Evolutionary conservation across 176 grass and related monocot species (phyloP).

Genomic region (Cenchrus fungigraminus): DNA sequence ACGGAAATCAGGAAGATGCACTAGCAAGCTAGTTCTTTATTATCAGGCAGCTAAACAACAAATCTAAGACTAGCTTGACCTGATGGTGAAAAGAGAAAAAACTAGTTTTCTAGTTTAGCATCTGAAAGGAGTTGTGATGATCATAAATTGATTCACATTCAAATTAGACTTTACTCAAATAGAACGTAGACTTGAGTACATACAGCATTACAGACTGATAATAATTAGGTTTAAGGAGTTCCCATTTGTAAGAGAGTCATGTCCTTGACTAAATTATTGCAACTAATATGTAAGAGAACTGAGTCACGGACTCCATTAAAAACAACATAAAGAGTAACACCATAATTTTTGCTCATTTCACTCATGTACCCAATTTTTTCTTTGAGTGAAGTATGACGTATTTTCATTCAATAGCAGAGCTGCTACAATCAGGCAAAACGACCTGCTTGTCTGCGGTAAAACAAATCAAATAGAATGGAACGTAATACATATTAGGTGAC

Average conservation of each 20-base stretch:
- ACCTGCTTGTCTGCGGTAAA: background rate
- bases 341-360: background rate
- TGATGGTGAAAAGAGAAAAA: background rate
- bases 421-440: background rate
- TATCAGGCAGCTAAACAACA: constrained; percentile 3
- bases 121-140: constrained; percentile 14
- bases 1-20: background rate
- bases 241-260: background rate
- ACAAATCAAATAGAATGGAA: background rate
- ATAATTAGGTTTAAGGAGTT: constrained; percentile 13
- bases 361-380: background rate
- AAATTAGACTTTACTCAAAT: background rate
- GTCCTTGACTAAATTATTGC: background rate
- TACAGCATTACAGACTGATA: background rate
- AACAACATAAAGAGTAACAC: background rate
- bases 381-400: constrained; percentile 5
- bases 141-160: background rate
- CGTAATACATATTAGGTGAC: background rate
- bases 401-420: constrained; percentile 22
- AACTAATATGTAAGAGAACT: background rate
- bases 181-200: background rate
- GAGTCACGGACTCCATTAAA: background rate
- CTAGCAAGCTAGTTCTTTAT: constrained; percentile 27
- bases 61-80: background rate
- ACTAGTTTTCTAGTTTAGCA: constrained; percentile 3